Percentiles rank a stretch among this genome's conserved stretches.
phyloP scores from a whole-genome alignment of 1,284 basidiomycete genomes.

The Anthracocystis panici-leucophaei region DNA sequence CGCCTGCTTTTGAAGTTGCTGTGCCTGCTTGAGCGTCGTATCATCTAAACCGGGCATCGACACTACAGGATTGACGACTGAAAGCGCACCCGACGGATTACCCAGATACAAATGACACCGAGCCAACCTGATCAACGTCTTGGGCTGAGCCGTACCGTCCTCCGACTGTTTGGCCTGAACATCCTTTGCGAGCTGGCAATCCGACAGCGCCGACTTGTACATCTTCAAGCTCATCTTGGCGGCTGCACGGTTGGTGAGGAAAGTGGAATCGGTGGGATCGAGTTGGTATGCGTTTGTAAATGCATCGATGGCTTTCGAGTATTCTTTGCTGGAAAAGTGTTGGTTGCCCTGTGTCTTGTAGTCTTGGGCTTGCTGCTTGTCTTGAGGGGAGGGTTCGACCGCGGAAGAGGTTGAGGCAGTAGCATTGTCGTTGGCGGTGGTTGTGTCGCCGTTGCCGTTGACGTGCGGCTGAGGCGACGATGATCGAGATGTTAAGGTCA shows the following conservation, averaged over 20 bases:
- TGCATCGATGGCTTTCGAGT: conserved; percentile 63
- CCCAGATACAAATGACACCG: conserved; percentile 64
- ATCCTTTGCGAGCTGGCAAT: conserved; percentile 80
- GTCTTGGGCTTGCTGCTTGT: conserved; percentile 52
- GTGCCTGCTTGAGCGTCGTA: conserved; percentile 46
- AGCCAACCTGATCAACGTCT: conserved; percentile 60
- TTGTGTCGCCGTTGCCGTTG: neutral
- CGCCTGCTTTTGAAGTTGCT: conserved; percentile 49
- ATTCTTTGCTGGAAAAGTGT: conserved; percentile 61
- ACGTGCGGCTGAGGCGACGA: conserved; percentile 11
- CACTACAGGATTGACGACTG: conserved; percentile 43
- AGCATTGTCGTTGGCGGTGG: neutral
- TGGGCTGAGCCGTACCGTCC: conserved; percentile 46
- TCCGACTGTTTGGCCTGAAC: conserved; percentile 72
- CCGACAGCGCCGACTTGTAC: conserved; percentile 79
- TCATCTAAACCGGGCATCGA: conserved; percentile 9
- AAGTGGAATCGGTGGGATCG: conserved; percentile 79
- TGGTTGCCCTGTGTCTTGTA: conserved; percentile 67
- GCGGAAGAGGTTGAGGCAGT: neutral
- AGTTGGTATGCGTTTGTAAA: conserved; percentile 72
- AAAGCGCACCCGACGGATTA: conserved; percentile 45
- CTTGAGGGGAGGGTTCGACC: conserved; percentile 17
- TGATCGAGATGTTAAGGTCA: conserved; percentile 27
- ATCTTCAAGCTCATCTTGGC: conserved; percentile 84
- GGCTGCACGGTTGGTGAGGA: conserved; percentile 86